phyloP scores from a whole-genome alignment of 176 grass and related monocot genomes.

The Oryza meridionalis region DNA sequence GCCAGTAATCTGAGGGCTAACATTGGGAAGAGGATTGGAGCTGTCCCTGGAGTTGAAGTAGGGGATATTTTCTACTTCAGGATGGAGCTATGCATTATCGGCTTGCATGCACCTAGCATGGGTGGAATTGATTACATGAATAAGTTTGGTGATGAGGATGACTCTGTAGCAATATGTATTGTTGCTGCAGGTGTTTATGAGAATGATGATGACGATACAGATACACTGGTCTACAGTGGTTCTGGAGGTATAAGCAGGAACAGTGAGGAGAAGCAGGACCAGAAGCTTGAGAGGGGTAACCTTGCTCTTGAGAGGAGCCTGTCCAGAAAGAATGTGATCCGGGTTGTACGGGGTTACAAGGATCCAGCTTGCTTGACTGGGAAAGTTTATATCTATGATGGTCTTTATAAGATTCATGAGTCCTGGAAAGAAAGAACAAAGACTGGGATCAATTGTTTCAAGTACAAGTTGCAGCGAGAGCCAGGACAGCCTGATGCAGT shows the following conservation, averaged over 20 bases:
- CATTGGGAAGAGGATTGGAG: conserved; percentile 60
- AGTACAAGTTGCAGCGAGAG: conserved; percentile 85
- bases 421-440: conserved; percentile 86
- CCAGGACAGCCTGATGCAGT: conserved; percentile 75
- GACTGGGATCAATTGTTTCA: conserved; percentile 68
- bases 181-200: conserved; percentile 89
- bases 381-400: conserved; percentile 96
- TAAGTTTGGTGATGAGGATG: conserved; percentile 66
- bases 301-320: conserved; percentile 85
- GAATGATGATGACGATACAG: conserved; percentile 80
- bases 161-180: conserved; percentile 85
- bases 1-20: conserved; percentile 69
- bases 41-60: conserved; percentile 73
- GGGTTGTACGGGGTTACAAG: conserved; percentile 81
- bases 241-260: conserved; percentile 75
- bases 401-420: conserved; percentile 81
- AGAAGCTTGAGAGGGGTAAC: conserved; percentile 93
- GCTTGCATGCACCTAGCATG: conserved; percentile 88
- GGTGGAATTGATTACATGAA: conserved; percentile 92
- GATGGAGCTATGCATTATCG: conserved; percentile 84
- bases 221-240: conserved; percentile 77
- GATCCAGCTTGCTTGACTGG: conserved; percentile 60
- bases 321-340: conserved; percentile 72
- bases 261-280: conserved; percentile 65
- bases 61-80: conserved; percentile 98